phyloP scores from a whole-genome alignment of 352 stramenopile species.

The Phytophthora constricta region DNA sequence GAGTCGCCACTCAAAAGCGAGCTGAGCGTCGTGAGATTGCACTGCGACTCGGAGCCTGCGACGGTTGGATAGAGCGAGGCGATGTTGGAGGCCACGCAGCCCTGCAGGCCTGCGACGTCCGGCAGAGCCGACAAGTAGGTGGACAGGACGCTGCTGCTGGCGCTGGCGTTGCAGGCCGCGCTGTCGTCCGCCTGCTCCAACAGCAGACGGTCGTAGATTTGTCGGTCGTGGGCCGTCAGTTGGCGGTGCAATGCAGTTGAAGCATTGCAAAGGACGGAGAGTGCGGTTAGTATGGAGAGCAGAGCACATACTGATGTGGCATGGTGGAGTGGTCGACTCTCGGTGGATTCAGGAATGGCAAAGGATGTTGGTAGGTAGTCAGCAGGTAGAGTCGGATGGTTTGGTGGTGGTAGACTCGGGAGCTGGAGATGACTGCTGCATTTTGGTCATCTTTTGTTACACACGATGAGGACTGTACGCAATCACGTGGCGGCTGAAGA shows the following conservation, averaged over 20 bases:
- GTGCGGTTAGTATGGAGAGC: constrained; percentile 9
- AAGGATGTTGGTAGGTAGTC: not conserved
- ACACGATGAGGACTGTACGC: not conserved
- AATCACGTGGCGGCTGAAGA: not conserved
- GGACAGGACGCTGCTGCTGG: constrained; percentile 49
- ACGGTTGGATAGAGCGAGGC: constrained; percentile 46
- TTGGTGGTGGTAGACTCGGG: not conserved
- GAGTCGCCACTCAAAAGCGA: constrained; percentile 41
- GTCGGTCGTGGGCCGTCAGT: constrained; percentile 23
- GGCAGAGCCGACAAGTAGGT: constrained; percentile 54
- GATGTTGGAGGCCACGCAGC: constrained; percentile 61
- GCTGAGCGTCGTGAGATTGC: constrained; percentile 56
- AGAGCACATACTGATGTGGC: constrained; percentile 14
- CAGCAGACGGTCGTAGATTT: constrained; percentile 32
- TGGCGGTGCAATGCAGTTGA: constrained; percentile 13
- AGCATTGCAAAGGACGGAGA: not conserved
- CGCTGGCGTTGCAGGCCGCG: constrained; percentile 48
- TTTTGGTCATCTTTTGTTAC: no score
- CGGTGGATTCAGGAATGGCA: not conserved
- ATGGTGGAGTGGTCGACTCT: no score
- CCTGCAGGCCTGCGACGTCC: constrained; percentile 48
- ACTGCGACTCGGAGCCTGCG: constrained; percentile 43
- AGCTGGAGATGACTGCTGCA: no score
- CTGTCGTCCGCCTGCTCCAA: constrained; percentile 34
- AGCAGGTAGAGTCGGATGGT: not conserved